Conservation (phyloP, 352 stramenopile species). For the Phytophthora hybrid region DNA sequence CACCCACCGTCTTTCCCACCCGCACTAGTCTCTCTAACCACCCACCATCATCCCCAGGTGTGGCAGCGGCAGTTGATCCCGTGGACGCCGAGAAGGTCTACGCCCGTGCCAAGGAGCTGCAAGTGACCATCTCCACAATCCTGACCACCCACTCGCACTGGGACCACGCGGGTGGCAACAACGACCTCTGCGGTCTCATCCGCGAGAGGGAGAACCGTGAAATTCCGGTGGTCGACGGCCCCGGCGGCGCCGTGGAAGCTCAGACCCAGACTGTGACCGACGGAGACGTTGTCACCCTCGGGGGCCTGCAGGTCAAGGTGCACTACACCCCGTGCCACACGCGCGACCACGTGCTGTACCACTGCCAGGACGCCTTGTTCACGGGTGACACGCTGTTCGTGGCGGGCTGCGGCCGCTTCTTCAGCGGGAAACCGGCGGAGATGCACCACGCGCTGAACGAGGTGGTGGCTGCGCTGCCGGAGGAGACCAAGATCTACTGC, state of each 20-base stretch:
- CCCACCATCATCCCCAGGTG: slow-evolving; percentile 28
- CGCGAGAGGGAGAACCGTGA: slow-evolving; percentile 37
- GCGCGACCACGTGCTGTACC: slow-evolving; percentile 87
- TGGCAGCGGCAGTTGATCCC: slow-evolving; percentile 88
- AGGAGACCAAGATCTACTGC: slow-evolving; percentile 85
- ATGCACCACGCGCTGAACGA: slow-evolving; percentile 89
- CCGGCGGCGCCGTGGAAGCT: slow-evolving; percentile 74
- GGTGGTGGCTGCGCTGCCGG: slow-evolving; percentile 75
- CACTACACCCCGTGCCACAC: slow-evolving; percentile 94
- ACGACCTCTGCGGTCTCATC: slow-evolving; percentile 67
- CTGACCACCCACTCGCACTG: slow-evolving; percentile 93
- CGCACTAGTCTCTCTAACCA: not conserved
- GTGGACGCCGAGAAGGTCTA: slow-evolving; percentile 88
- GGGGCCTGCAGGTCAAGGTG: slow-evolving; percentile 57
- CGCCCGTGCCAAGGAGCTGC: slow-evolving; percentile 57
- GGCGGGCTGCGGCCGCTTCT: slow-evolving; percentile 91
- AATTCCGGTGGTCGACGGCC: slow-evolving; percentile 78
- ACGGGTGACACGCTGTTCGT: slow-evolving; percentile 94
- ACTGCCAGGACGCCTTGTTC: slow-evolving; percentile 83
- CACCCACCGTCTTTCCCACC: not conserved
- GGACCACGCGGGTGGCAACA: slow-evolving; percentile 92
- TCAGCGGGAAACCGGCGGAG: slow-evolving; percentile 72
- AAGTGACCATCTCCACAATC: slow-evolving; percentile 84
- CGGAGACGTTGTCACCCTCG: slow-evolving; percentile 78
- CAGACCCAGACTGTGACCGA: slow-evolving; percentile 67